Evolutionary conservation across 2,329 filamentous ascomycete genomes (phyloP).

Genomic region (Talaromyces sp.): DNA sequence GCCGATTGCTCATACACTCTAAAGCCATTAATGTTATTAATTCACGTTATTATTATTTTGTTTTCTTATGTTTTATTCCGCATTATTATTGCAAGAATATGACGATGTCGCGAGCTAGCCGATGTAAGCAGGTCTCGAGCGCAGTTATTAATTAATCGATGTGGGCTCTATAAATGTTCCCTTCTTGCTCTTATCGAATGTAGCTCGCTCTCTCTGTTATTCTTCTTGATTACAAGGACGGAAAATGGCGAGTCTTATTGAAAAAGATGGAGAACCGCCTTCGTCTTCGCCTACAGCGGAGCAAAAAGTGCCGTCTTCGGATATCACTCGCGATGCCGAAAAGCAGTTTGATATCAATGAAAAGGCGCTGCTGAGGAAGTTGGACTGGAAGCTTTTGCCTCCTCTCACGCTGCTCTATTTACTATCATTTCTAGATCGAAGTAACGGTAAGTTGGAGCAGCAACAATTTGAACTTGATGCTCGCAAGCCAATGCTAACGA

Average conservation of each 20-base stretch:
- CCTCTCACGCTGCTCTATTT: constrained; percentile 42
- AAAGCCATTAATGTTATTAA: neutral
- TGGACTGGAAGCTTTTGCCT: constrained; percentile 42
- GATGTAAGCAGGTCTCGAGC: neutral
- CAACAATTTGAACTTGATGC: too few species aligned
- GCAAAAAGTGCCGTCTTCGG: neutral
- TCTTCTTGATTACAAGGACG: neutral
- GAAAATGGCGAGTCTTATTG: neutral
- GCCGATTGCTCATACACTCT: neutral
- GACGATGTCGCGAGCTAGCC: neutral
- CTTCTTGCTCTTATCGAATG: neutral
- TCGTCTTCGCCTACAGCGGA: neutral
- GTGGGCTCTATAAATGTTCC: neutral
- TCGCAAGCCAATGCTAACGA: neutral
- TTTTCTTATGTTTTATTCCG: neutral
- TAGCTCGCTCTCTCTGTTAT: neutral
- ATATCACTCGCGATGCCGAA: neutral
- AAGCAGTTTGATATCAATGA: neutral
- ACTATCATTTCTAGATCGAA: constrained; percentile 40
- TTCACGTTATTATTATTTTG: neutral
- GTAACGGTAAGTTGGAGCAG: constrained; percentile 22
- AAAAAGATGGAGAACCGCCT: neutral
- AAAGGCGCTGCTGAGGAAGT: constrained; percentile 33
- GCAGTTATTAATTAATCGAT: neutral
- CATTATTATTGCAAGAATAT: neutral